Conservation (phyloP, 1,284 basidiomycete species). For the Austroboletus novae-zelandiae region DNA sequence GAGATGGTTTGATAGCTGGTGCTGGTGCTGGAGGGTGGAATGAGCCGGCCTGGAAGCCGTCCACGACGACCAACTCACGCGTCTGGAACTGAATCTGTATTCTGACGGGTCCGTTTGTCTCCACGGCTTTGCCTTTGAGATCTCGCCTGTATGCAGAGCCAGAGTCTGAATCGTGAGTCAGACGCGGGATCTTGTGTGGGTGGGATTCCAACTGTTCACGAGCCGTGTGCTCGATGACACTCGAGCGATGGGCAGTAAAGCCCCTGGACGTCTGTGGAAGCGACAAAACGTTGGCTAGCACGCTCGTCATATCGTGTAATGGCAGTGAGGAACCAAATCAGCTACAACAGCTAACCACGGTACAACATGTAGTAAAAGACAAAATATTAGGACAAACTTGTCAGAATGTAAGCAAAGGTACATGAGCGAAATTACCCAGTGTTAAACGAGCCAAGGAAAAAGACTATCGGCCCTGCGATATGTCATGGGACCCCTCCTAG, state of each 20-base stretch:
- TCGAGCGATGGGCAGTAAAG: constrained; percentile 43
- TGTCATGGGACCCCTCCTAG: no score
- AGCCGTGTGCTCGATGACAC: constrained; percentile 30
- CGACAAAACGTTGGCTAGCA: constrained; percentile 39
- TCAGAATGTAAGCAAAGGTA: no score
- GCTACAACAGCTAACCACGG: no score
- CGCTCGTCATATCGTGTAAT: constrained; percentile 23
- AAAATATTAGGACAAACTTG: no score
- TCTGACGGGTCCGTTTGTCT: constrained; percentile 37
- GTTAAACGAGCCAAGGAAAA: no score
- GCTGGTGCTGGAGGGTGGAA: constrained; percentile 8
- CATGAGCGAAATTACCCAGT: no score
- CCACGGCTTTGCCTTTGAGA: constrained; percentile 23
- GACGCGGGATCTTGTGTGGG: constrained; percentile 64
- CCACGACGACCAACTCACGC: constrained; percentile 28
- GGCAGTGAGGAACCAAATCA: no score
- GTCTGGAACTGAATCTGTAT: constrained; percentile 45
- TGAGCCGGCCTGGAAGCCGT: constrained; percentile 1
- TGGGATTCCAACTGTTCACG: constrained; percentile 47
- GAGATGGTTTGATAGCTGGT: neutral
- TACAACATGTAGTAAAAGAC: no score
- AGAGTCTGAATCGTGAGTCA: constrained; percentile 60
- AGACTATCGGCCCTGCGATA: no score
- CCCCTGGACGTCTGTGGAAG: constrained; percentile 54
- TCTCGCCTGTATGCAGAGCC: constrained; percentile 56